Evolutionary conservation across 495 filamentous ascomycete species (phyloP).

Genomic region (Penicillium mononematosum): DNA sequence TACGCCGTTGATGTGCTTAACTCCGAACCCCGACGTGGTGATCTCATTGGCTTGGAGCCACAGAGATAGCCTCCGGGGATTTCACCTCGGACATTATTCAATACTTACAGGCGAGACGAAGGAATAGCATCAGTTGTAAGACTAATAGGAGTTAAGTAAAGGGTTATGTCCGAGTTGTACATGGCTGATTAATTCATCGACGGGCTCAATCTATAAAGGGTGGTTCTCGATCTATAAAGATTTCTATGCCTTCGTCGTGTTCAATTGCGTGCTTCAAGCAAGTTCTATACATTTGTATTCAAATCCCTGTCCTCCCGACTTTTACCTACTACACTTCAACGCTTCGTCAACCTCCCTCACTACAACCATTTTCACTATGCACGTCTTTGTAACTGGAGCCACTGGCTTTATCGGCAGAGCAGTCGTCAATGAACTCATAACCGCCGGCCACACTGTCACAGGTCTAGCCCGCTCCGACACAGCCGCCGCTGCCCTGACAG

Average conservation of each 20-base stretch:
- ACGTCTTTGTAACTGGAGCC: slow-evolving; percentile 50
- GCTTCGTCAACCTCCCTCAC: neutral
- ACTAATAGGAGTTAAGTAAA: neutral
- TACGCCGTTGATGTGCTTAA: neutral
- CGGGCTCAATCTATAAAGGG: neutral
- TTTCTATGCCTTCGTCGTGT: no score
- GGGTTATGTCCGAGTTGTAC: neutral
- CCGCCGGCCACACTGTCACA: slow-evolving; percentile 39
- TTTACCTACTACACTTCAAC: neutral
- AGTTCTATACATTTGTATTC: neutral
- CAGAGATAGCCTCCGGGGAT: neutral
- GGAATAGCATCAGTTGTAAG: neutral
- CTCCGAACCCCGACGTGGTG: neutral
- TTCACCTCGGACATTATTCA: neutral
- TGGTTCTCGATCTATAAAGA: neutral
- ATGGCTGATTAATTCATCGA: neutral
- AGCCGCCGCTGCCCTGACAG: slow-evolving; percentile 27
- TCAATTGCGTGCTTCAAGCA: neutral
- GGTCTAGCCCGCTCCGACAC: slow-evolving; percentile 43
- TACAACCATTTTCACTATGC: slow-evolving; percentile 14
- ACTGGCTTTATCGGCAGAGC: slow-evolving; percentile 48
- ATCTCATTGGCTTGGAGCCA: neutral
- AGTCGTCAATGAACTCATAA: slow-evolving; percentile 42
- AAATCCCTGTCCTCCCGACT: no score
- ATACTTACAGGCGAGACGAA: neutral